Conservation (phyloP, 1,139 yeast species). For the Lodderomyces parapsilosis region DNA sequence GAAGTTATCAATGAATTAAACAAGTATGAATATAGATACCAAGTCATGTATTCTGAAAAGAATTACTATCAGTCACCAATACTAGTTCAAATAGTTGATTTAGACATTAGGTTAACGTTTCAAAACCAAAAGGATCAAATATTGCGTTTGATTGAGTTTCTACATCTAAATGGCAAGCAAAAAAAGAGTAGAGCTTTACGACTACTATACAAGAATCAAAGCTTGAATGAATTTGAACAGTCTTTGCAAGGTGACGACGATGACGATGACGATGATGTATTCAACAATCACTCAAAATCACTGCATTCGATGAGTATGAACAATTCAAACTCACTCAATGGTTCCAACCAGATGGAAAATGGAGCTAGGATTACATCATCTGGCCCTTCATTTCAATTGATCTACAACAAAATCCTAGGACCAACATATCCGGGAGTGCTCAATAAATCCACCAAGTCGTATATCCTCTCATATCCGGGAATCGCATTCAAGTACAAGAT, state of each 20-base stretch:
- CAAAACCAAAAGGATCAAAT: conserved; percentile 37
- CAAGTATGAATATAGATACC: conserved; percentile 25
- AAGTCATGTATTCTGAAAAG: conserved; percentile 26
- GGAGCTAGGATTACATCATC: conserved; percentile 3
- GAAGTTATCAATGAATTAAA: conserved; percentile 23
- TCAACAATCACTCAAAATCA: background rate
- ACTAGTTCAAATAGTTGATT: conserved; percentile 26
- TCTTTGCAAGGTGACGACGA: background rate
- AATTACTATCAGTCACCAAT: conserved; percentile 33
- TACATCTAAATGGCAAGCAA: conserved; percentile 23
- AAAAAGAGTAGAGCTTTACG: conserved; percentile 14
- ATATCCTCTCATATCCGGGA: conserved; percentile 55
- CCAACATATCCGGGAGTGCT: conserved; percentile 60
- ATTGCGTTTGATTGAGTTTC: conserved; percentile 47
- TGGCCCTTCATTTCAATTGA: conserved; percentile 34
- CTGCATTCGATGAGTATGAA: conserved; percentile 6
- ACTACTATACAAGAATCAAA: conserved; percentile 33
- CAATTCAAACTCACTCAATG: conserved; percentile 6
- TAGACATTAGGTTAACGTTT: conserved; percentile 42
- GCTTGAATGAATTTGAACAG: conserved; percentile 24
- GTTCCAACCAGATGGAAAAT: conserved; percentile 1
- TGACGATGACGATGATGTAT: background rate
- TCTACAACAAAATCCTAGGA: conserved; percentile 60
- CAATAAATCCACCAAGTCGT: conserved; percentile 19
- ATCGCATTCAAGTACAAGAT: conserved; percentile 45